Evolutionary conservation across 2,329 filamentous ascomycete genomes (phyloP).

Genomic region (Pseudopithomyces chartarum): DNA sequence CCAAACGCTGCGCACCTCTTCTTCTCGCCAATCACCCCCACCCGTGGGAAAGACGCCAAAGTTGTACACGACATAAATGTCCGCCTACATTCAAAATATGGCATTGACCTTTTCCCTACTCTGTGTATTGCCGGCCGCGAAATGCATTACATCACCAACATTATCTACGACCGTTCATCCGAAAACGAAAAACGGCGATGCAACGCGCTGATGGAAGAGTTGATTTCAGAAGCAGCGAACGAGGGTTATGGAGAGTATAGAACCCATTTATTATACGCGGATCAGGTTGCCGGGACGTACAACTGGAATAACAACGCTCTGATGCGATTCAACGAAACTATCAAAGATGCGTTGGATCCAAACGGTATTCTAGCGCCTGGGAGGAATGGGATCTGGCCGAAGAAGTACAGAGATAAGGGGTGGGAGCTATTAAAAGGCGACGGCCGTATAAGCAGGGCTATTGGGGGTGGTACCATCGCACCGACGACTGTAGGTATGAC

Average conservation of each 20-base stretch:
- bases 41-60: conserved; percentile 53
- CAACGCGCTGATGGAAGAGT: conserved; percentile 41
- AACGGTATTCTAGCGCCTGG: conserved; percentile 56
- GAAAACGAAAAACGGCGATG: conserved; percentile 46
- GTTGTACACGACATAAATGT: conserved; percentile 24
- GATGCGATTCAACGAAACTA: conserved; percentile 50
- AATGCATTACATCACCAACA: conserved; percentile 62
- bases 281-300: conserved; percentile 54
- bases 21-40: conserved; percentile 59
- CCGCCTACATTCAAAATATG: conserved; percentile 29
- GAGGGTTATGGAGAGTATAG: conserved; percentile 54
- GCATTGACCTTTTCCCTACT: conserved; percentile 58
- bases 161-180: conserved; percentile 56
- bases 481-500: conserved; percentile 4
- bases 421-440: conserved; percentile 18
- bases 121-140: conserved; percentile 59
- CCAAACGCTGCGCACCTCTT: conserved; percentile 59
- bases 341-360: conserved; percentile 55
- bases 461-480: conserved; percentile 21
- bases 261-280: conserved; percentile 53
- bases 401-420: conserved; percentile 18
- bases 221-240: conserved; percentile 49
- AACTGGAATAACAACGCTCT: conserved; percentile 49
- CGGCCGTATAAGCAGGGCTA: conserved; percentile 16
- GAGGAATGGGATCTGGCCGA: conserved; percentile 54